phyloP scores from a whole-genome alignment of 1,139 yeast genomes.

The Diutina rugosa region DNA sequence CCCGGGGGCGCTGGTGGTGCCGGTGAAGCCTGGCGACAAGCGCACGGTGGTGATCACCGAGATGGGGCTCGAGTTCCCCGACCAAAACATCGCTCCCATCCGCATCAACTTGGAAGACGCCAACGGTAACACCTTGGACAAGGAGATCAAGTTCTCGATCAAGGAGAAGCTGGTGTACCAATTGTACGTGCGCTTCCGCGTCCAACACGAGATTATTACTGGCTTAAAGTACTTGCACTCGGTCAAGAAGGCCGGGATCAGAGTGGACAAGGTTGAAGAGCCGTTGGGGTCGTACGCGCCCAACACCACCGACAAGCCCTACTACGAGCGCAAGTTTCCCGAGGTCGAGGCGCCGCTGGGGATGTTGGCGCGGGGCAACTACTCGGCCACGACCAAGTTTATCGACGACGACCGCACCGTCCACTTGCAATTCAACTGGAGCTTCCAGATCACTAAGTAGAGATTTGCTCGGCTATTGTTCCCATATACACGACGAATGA shows the following conservation, averaged over 20 bases:
- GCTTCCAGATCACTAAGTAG: constrained; percentile 60
- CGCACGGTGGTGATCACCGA: constrained; percentile 72
- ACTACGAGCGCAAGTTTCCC: constrained; percentile 62
- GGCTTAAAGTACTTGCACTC: constrained; percentile 80
- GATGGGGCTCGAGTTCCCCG: constrained; percentile 56
- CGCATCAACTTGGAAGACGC: constrained; percentile 52
- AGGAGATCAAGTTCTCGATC: constrained; percentile 53
- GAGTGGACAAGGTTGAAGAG: constrained; percentile 78
- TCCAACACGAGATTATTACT: constrained; percentile 85
- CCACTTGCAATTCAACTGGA: constrained; percentile 77
- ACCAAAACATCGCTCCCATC: constrained; percentile 45
- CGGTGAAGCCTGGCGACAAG: constrained; percentile 57
- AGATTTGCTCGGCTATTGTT: not conserved
- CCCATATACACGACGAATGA: not conserved
- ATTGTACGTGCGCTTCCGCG: constrained; percentile 63
- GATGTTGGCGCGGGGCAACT: constrained; percentile 74
- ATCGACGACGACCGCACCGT: constrained; percentile 75
- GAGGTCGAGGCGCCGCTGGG: constrained; percentile 93
- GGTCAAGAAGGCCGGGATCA: constrained; percentile 76
- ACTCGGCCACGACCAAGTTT: constrained; percentile 71
- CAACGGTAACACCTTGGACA: constrained; percentile 33
- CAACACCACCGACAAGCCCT: constrained; percentile 71
- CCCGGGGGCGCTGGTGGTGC: constrained; percentile 39
- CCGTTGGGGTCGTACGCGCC: constrained; percentile 90
- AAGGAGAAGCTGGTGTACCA: constrained; percentile 72